Evolutionary conservation across 345 rosid species (phyloP), one percentile per base, ranked within the genome.

Genomic region (Gossypium australe): DNA sequence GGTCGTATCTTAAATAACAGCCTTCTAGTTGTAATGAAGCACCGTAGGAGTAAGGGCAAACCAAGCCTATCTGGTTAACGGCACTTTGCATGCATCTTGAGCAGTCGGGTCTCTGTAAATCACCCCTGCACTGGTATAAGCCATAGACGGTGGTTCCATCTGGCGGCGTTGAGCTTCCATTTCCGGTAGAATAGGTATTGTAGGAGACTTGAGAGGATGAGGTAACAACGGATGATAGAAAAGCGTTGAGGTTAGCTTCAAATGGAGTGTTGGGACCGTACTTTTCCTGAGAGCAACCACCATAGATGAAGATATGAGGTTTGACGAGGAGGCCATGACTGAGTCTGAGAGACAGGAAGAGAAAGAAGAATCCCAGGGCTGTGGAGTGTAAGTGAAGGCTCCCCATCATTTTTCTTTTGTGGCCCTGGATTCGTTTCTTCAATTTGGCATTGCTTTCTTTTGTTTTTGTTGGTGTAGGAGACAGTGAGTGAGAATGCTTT

Each of bases 91-190:
- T 73, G 75, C 98, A 94, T 56, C 67, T 79, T 4, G 84, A 75
- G 67, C 97, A 94, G 41, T 90, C 97, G 2, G 49, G n/a, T 1
- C 75, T 70, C 61, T 79, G 82, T 56, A 94, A 83, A 74, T 92
- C 98, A 2, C 93, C 90, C 67, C 98, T 85, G 86, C 97, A 92
- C 78, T 94, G 98, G 62, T 89, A 92, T 14, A 94, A 75, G 5
- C 98, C 97, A 13, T 44, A 94, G 9, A 82, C 43, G 22, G 80
- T 60, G 43, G 44, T 85, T 38, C 76, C 89, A 29, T 78, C 89
- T 0, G 83, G 53, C 0, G 87, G 44, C 2, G 77, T 20, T 71
- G 86, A 82, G 48, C 87, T 87, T 69, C 81, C 89, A 61, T 92
- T 92, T 69, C 94, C 94, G 2, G 84, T 25, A 4, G 87, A 82